Evolutionary conservation across 78 protist species (phyloP).

Genomic region (Dictyostelium firmibasis): DNA sequence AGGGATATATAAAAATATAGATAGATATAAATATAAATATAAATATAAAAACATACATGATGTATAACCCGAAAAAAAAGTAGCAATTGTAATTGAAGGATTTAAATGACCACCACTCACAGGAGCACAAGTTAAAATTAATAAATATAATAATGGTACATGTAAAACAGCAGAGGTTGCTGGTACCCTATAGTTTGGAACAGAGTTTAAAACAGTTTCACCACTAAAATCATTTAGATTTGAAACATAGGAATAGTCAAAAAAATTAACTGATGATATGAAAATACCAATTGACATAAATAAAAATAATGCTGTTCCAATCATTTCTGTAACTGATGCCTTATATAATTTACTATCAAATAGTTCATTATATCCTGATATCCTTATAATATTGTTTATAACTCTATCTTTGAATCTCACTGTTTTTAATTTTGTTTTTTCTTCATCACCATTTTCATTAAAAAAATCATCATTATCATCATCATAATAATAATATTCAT

Average conservation of each 20-base stretch:
- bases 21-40: too few relatives aligned
- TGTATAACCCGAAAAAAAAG: constrained; percentile 34
- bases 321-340: constrained; percentile 10
- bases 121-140: constrained; percentile 29
- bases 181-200: not conserved
- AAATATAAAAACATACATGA: constrained; percentile 19
- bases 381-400: not conserved
- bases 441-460: not conserved
- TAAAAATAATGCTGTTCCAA: constrained; percentile 9
- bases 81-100: constrained; percentile 52
- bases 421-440: not conserved
- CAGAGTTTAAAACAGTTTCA: not conserved
- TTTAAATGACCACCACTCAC: constrained; percentile 56
- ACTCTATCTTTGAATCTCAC: not conserved
- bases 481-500: not conserved
- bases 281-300: constrained; percentile 7
- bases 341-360: not conserved
- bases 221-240: not conserved
- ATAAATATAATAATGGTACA: not conserved
- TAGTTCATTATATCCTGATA: not conserved
- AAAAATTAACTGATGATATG: constrained; percentile 18
- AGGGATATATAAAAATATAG: too few relatives aligned
- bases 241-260: not conserved
- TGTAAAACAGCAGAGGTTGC: constrained; percentile 10
- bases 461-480: not conserved